Conservation (phyloP, 192 early-diverging fungal species). For the Helicostylum pulchrum region DNA sequence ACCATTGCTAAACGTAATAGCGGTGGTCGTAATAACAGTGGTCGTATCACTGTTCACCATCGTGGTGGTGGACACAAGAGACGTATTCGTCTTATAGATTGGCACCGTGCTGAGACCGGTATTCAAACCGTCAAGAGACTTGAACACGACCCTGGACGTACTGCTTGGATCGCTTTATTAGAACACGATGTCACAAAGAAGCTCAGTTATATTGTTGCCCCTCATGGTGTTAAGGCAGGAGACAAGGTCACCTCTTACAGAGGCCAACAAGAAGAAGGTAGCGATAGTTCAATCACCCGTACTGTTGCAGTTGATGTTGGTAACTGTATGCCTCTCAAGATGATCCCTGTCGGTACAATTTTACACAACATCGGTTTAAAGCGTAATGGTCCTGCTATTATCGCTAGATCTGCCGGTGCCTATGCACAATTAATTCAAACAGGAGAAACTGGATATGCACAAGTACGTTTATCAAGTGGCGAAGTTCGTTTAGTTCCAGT, state of each 20-base stretch:
- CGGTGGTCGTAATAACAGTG: constrained; percentile 87
- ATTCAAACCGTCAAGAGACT: constrained; percentile 81
- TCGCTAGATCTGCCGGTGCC: constrained; percentile 83
- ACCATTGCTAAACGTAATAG: constrained; percentile 78
- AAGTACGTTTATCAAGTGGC: constrained; percentile 80
- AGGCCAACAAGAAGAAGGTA: background rate
- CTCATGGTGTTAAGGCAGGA: constrained; percentile 71
- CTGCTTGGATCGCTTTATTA: constrained; percentile 83
- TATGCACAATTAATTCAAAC: constrained; percentile 83
- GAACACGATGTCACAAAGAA: constrained; percentile 71
- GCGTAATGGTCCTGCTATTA: constrained; percentile 68
- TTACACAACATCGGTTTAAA: constrained; percentile 86
- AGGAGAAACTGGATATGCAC: constrained; percentile 71
- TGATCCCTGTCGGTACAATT: constrained; percentile 89
- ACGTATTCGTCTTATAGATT: constrained; percentile 85
- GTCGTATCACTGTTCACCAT: constrained; percentile 87
- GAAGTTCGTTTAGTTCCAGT: constrained; percentile 85
- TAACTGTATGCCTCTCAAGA: constrained; percentile 84
- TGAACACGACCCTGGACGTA: constrained; percentile 93
- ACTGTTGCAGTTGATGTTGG: constrained; percentile 67
- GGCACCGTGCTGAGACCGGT: constrained; percentile 69
- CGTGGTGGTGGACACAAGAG: constrained; percentile 92
- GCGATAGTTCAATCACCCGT: constrained; percentile 32
- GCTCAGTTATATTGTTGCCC: constrained; percentile 85
- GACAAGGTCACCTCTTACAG: constrained; percentile 38